These are phyloP conservation scores for Cryptococcus sp. DNA, from an alignment of 1,284 basidiomycete genomes.

Conservation along the genomic window DNA sequence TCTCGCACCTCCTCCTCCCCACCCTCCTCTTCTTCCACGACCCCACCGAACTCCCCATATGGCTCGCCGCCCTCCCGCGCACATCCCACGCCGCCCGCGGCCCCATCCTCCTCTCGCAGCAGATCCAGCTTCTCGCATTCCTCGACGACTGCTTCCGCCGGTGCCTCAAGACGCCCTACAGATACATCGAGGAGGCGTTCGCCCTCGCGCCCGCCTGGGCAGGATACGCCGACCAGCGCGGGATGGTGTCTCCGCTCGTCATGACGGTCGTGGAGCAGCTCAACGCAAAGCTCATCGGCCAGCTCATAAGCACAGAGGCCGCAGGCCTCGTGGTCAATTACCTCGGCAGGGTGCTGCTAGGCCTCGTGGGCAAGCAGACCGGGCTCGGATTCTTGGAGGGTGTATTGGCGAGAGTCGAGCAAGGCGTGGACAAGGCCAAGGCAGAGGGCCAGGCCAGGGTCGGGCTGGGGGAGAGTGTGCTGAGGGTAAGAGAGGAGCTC, in stretches of 20 bases:
- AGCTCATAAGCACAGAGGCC: constrained; percentile 59
- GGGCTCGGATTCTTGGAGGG: constrained; percentile 22
- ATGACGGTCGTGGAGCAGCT: constrained; percentile 75
- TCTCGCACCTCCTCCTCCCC: constrained; percentile 61
- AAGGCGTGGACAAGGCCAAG: constrained; percentile 27
- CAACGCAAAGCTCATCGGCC: constrained; percentile 58
- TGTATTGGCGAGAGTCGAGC: constrained; percentile 24
- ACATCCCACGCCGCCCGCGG: constrained; percentile 55
- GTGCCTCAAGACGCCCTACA: constrained; percentile 79
- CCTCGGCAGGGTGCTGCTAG: constrained; percentile 60
- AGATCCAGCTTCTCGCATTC: constrained; percentile 63
- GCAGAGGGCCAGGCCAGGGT: constrained; percentile 44
- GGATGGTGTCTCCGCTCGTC: constrained; percentile 65
- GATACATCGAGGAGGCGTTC: constrained; percentile 73
- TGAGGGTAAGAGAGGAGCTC: constrained; percentile 62
- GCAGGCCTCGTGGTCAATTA: constrained; percentile 64
- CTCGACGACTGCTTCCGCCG: constrained; percentile 82
- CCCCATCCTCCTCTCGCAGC: constrained; percentile 57
- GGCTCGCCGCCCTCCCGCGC: constrained; percentile 60
- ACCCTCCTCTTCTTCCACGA: constrained; percentile 82
- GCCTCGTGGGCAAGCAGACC: constrained; percentile 58
- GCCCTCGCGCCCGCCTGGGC: constrained; percentile 26
- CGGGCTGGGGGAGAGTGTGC: constrained; percentile 53
- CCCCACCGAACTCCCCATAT: constrained; percentile 65
- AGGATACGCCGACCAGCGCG: constrained; percentile 15